Evolutionary conservation across 768 basidiomycete species (phyloP), one percentile per base, ranked within the genome.

Genomic region (Rhodotorula diobovata): DNA sequence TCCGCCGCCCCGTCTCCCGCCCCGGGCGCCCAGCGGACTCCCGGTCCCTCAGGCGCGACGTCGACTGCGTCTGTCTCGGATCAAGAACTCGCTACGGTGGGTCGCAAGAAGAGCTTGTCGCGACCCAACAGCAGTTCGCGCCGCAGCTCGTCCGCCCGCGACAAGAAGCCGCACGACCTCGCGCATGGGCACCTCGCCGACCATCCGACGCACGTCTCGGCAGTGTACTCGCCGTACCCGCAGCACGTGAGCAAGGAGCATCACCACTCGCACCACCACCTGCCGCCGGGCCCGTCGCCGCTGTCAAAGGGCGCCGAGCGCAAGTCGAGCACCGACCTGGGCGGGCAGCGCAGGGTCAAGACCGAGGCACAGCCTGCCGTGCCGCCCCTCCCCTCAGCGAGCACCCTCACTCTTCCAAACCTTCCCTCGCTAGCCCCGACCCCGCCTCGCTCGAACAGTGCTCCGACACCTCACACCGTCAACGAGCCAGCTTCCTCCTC

Each of bases 151-250:
- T 62, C 62, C 15, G 57, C 54, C 1, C 43, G 51, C 43, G 57
- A 58, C n/a, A 25, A 63, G 48, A 60, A 63, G 25, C 70, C 70
- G 57, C 70, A 71, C 66, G 70, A 71, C 35, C 70, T 71, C 45
- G 66, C 70, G 28, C 70, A 71, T 35, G 70, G 70, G 1, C 70
- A 71, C 32, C 45, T 35, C 8, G 70, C 70, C 7, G 56, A 71
- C 43, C 70, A 71, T 35, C 56, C 70, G 46, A 63, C 61, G 25
- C 70, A 71, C 51, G 56, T 59, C 46, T 63, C 61, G 30, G 0
- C 65, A 2, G 37, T 55, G 21, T 71, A 43, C 56, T 71, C 70
- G 15, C 70, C 70, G 8, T 71, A 71, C 50, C 51, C 64, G 54
- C 68, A 70, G 50, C 66, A 71, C 25, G 2, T 20, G 7, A 35